Evolutionary conservation across 2,329 filamentous ascomycete genomes (phyloP).

Genomic region (Whalleya microplaca): DNA sequence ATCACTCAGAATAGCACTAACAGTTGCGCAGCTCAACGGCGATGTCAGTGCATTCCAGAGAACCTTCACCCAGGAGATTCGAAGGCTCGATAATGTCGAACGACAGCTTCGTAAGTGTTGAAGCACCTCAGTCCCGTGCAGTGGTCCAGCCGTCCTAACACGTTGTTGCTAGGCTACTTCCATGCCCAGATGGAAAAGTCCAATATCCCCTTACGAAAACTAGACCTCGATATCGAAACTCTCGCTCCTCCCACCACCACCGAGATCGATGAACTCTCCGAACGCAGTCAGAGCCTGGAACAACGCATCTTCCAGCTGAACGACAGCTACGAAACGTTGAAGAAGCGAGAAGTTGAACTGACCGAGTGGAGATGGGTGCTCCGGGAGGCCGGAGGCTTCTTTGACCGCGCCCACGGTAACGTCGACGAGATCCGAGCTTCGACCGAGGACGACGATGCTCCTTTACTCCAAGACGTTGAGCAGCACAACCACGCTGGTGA

Average conservation of each 20-base stretch:
- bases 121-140: slow-evolving; percentile 3
- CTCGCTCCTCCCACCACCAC: slow-evolving; percentile 87
- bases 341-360: slow-evolving; percentile 95
- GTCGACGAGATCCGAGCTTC: slow-evolving; percentile 96
- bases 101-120: slow-evolving; percentile 82
- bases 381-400: slow-evolving; percentile 94
- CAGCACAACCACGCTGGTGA: slow-evolving; percentile 72
- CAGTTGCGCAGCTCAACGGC: slow-evolving; percentile 74
- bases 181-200: slow-evolving; percentile 94
- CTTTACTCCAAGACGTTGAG: slow-evolving; percentile 89
- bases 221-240: slow-evolving; percentile 87
- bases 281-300: slow-evolving; percentile 90
- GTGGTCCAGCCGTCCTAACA: slow-evolving; percentile 42
- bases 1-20: slow-evolving; percentile 20
- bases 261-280: slow-evolving; percentile 94
- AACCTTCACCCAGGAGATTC: slow-evolving; percentile 96
- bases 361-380: slow-evolving; percentile 99
- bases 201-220: slow-evolving; percentile 80
- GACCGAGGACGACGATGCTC: slow-evolving; percentile 88
- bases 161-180: slow-evolving; percentile 73
- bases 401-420: slow-evolving; percentile 93
- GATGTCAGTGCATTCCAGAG: slow-evolving; percentile 94
- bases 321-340: slow-evolving; percentile 97
- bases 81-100: slow-evolving; percentile 96
- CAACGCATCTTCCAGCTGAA: slow-evolving; percentile 89